phyloP scores from a whole-genome alignment of 441 rosid genomes.

The Gossypium schwendimanii region DNA sequence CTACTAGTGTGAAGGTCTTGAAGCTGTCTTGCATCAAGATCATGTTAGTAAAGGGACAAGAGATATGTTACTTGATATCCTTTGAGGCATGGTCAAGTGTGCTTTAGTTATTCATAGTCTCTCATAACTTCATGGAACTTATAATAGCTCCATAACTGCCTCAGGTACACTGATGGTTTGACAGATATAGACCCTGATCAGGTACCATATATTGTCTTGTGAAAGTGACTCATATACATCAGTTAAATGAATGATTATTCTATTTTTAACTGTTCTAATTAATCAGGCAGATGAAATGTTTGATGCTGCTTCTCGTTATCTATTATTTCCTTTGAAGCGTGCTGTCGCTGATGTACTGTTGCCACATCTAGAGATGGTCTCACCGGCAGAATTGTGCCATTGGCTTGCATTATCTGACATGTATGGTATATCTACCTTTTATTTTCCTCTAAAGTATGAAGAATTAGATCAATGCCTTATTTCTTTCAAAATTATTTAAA shows the following conservation, averaged over 20 bases:
- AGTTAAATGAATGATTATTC: constrained; percentile 6
- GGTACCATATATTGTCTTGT: constrained; percentile 28
- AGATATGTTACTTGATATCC: not conserved
- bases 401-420: constrained; percentile 87
- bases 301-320: constrained; percentile 93
- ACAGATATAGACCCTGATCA: constrained; percentile 69
- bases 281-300: constrained; percentile 86
- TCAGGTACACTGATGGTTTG: constrained; percentile 93
- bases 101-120: not conserved
- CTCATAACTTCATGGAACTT: constrained; percentile 19
- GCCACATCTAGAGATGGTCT: constrained; percentile 73
- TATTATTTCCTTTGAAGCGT: constrained; percentile 87
- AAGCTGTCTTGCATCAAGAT: not conserved
- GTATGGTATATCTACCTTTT: constrained; percentile 34
- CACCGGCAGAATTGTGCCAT: constrained; percentile 78
- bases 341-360: constrained; percentile 86
- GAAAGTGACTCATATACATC: not conserved
- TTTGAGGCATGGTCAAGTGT: constrained; percentile 6
- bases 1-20: not conserved
- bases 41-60: not conserved
- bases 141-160: constrained; percentile 19
- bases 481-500: not conserved
- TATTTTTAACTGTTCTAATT: constrained; percentile 12
- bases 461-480: not conserved
- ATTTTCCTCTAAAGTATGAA: constrained; percentile 2